Percentiles rank a stretch among this genome's conserved stretches.
phyloP scores from a whole-genome alignment of 768 basidiomycete species.

The Podaxis pistillaris region DNA sequence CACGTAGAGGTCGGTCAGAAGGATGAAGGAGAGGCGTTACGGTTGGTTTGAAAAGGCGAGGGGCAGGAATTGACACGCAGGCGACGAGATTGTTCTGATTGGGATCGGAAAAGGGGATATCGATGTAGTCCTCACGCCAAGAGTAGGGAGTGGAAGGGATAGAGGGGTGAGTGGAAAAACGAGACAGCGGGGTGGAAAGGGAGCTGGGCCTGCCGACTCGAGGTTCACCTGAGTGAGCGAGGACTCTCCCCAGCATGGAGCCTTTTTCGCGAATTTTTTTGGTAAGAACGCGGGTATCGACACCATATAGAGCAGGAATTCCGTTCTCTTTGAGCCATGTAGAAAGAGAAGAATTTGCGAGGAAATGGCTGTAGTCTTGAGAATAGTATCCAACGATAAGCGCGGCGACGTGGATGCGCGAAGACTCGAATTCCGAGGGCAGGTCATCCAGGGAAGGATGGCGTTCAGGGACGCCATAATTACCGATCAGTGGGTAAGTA shows the following conservation, averaged over 20 bases:
- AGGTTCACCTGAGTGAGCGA: slow-evolving; percentile 57
- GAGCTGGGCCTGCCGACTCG: slow-evolving; percentile 37
- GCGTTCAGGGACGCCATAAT: slow-evolving; percentile 93
- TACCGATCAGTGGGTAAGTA: slow-evolving; percentile 95
- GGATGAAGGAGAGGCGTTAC: slow-evolving; percentile 63
- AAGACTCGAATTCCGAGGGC: slow-evolving; percentile 87
- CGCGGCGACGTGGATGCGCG: slow-evolving; percentile 89
- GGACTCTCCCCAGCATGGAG: slow-evolving; percentile 83
- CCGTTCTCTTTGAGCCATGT: slow-evolving; percentile 94
- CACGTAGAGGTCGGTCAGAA: slow-evolving; percentile 75
- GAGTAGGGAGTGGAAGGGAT: slow-evolving; percentile 50
- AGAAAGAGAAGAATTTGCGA: slow-evolving; percentile 84
- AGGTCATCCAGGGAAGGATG: slow-evolving; percentile 49
- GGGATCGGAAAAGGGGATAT: slow-evolving; percentile 83
- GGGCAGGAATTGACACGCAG: slow-evolving; percentile 70
- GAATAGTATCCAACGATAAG: slow-evolving; percentile 94
- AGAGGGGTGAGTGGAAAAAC: slow-evolving; percentile 36
- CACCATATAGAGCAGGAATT: slow-evolving; percentile 91
- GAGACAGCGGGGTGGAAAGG: slow-evolving; percentile 15
- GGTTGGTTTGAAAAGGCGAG: slow-evolving; percentile 68
- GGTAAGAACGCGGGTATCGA: slow-evolving; percentile 95
- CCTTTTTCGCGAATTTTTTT: slow-evolving; percentile 96
- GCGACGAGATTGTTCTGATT: slow-evolving; percentile 91
- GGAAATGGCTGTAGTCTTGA: slow-evolving; percentile 90
- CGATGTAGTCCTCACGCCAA: slow-evolving; percentile 85